Conservation (phyloP, 768 basidiomycete genomes). For the Mycena venus region DNA sequence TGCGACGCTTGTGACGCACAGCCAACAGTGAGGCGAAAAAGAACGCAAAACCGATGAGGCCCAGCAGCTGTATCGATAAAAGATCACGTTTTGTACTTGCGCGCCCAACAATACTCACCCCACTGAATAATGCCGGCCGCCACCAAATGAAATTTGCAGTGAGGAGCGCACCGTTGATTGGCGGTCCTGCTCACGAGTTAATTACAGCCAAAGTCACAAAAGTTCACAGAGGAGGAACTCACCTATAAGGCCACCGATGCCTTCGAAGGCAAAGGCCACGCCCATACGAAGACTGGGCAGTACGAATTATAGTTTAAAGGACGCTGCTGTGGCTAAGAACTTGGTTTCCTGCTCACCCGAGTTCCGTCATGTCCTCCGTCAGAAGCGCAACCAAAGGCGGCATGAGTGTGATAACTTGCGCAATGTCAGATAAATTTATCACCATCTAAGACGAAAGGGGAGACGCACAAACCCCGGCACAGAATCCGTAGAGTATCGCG, state of each 20-base stretch:
- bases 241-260: not conserved
- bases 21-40: not conserved
- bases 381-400: conserved; percentile 48
- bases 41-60: not conserved
- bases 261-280: conserved; percentile 34
- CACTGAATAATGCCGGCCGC: conserved; percentile 55
- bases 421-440: too few species aligned
- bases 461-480: conserved; percentile 49
- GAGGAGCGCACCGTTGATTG: conserved; percentile 53
- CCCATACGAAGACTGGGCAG: conserved; percentile 38
- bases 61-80: not conserved
- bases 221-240: not conserved
- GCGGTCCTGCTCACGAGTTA: conserved; percentile 46
- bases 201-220: conserved; percentile 1
- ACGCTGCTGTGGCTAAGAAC: too few species aligned
- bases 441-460: too few species aligned
- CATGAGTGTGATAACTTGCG: conserved; percentile 46
- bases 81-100: too few species aligned
- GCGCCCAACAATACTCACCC: conserved; percentile 6
- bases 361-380: conserved; percentile 45
- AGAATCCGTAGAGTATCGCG: conserved; percentile 48
- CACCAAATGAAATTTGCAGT: conserved; percentile 51
- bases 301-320: not conserved
- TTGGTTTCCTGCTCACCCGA: conserved; percentile 44
- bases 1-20: not conserved